These are phyloP conservation scores for Boletellus sp. DNA, from an alignment of 1,284 basidiomycete genomes.

Conservation along the genomic window DNA sequence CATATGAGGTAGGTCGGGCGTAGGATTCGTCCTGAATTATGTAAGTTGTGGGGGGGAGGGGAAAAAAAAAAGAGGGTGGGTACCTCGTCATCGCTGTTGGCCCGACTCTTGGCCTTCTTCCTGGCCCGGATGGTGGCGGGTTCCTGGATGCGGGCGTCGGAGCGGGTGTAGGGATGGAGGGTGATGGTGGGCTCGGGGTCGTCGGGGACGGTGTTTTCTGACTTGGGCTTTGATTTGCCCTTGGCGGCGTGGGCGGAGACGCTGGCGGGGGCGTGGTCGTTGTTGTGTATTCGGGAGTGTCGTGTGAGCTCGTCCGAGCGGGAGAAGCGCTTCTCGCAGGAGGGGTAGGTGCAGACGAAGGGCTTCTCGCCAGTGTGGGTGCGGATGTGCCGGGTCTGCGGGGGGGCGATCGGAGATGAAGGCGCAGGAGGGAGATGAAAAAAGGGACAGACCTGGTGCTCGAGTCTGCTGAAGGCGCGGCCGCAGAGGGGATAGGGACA, in stretches of 20 bases:
- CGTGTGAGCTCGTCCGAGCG: conserved; percentile 96
- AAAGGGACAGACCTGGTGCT: conserved; percentile 74
- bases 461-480: conserved; percentile 85
- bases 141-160: conserved; percentile 23
- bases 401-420: conserved; percentile 17
- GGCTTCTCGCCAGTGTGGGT: conserved; percentile 99
- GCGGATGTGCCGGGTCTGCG: conserved; percentile 92
- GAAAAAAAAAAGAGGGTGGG: conserved; percentile 21
- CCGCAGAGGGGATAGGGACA: conserved; percentile 92
- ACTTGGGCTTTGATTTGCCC: conserved; percentile 33
- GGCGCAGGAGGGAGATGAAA: conserved; percentile 11
- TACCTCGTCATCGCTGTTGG: conserved; percentile 79
- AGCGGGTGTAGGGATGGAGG: conserved; percentile 26
- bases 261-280: conserved; percentile 39
- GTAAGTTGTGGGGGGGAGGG: conserved; percentile 23
- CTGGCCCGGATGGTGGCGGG: conserved; percentile 38
- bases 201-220: conserved; percentile 37
- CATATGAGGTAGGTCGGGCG: conserved; percentile 63
- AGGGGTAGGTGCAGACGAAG: conserved; percentile 87
- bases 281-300: conserved; percentile 90
- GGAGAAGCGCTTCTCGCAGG: conserved; percentile 98
- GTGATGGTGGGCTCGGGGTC: conserved; percentile 30
- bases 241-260: conserved; percentile 29
- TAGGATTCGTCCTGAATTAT: conserved; percentile 56
- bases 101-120: conserved; percentile 74